Evolutionary conservation across 2,329 filamentous ascomycete species (phyloP).

Genomic region (Calonectria ilicicola): DNA sequence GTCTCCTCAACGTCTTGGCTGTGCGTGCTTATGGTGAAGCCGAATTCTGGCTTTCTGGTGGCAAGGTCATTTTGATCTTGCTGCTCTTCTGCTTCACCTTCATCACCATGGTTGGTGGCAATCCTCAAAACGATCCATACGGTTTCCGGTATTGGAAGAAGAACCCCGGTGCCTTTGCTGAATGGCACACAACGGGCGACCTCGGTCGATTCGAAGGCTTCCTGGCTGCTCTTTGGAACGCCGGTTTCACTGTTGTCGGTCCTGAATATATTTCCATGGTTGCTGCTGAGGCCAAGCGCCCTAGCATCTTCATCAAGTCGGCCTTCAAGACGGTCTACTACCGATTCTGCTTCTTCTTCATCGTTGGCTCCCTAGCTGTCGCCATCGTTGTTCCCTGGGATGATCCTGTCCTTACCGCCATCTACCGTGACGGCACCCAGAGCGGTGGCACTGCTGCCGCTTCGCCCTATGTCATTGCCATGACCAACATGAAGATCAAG

Average conservation of each 20-base stretch:
- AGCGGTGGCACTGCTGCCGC: conserved; percentile 61
- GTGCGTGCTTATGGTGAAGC: conserved; percentile 77
- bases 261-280: conserved; percentile 78
- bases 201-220: conserved; percentile 79
- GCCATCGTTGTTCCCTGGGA: conserved; percentile 76
- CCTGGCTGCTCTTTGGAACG: conserved; percentile 74
- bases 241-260: conserved; percentile 72
- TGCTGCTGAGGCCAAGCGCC: conserved; percentile 76
- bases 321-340: conserved; percentile 82
- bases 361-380: conserved; percentile 74
- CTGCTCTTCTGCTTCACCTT: conserved; percentile 82
- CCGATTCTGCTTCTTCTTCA: conserved; percentile 78
- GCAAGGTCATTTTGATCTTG: conserved; percentile 75
- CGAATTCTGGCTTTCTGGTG: conserved; percentile 75
- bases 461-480: conserved; percentile 74
- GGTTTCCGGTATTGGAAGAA: conserved; percentile 79
- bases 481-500: conserved; percentile 64
- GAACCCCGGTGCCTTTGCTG: conserved; percentile 55
- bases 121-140: conserved; percentile 75
- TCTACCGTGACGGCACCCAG: conserved; percentile 54
- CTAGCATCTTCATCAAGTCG: conserved; percentile 71
- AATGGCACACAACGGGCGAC: conserved; percentile 68
- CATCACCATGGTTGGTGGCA: conserved; percentile 82
- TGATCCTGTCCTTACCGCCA: conserved; percentile 66
- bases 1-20: conserved; percentile 72